These are phyloP conservation scores for Monosporozyma unispora DNA, from an alignment of 805 yeast species.

Conservation along the genomic window DNA sequence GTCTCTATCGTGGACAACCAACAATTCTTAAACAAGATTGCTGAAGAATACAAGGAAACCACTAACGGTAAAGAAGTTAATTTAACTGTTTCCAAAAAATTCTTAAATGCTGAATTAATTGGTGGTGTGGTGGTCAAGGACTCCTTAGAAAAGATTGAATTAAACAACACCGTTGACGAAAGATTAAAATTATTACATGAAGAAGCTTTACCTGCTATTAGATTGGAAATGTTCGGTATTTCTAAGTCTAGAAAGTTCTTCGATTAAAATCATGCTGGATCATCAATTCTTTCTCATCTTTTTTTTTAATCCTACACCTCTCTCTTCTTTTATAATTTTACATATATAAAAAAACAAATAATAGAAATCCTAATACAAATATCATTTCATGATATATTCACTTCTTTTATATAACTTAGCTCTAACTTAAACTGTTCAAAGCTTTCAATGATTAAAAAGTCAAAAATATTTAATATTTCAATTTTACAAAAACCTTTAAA, in stretches of 20 bases:
- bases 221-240: conserved; percentile 82
- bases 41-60: conserved; percentile 48
- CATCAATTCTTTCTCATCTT: not conserved
- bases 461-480: no score
- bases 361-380: no score
- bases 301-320: not conserved
- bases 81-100: conserved; percentile 48
- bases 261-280: conserved; percentile 40
- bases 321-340: not conserved
- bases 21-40: conserved; percentile 38
- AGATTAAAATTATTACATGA: conserved; percentile 76
- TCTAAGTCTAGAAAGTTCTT: conserved; percentile 83
- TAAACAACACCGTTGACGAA: conserved; percentile 89
- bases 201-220: conserved; percentile 84
- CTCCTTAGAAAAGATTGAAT: conserved; percentile 72
- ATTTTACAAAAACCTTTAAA: no score
- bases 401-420: no score
- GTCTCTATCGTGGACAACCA: conserved; percentile 31
- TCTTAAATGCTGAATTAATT: conserved; percentile 47
- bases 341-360: not conserved
- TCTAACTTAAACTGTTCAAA: no score
- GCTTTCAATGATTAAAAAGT: no score
- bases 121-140: conserved; percentile 81
- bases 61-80: conserved; percentile 40
- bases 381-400: no score